phyloP scores from a whole-genome alignment of 2,329 filamentous ascomycete genomes.

The Scedosporium boydii region DNA sequence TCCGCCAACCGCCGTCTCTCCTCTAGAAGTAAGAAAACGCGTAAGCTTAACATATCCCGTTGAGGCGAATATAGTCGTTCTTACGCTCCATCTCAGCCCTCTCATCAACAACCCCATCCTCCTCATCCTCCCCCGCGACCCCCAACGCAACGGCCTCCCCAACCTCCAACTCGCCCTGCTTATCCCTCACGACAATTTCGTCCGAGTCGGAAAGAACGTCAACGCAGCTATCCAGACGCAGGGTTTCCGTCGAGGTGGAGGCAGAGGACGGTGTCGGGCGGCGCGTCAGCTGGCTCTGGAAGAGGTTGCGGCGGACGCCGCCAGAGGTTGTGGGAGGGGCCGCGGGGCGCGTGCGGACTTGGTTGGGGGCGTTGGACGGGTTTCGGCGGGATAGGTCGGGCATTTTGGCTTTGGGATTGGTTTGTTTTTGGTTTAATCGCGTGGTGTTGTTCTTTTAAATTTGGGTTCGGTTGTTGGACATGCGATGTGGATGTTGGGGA shows the following conservation, averaged over 20 bases:
- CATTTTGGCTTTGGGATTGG: not conserved
- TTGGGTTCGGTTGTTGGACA: not conserved
- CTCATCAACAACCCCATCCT: slow-evolving; percentile 46
- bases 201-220: slow-evolving; percentile 30
- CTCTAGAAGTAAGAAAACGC: slow-evolving; percentile 18
- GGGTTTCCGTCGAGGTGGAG: slow-evolving; percentile 28
- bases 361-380: not conserved
- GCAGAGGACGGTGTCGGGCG: slow-evolving; percentile 37
- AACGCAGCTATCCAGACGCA: slow-evolving; percentile 32
- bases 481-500: not conserved
- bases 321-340: not conserved
- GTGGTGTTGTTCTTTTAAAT: not conserved
- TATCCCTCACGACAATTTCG: slow-evolving; percentile 54
- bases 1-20: slow-evolving; percentile 52
- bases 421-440: not conserved
- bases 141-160: slow-evolving; percentile 42
- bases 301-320: slow-evolving; percentile 45
- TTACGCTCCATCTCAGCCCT: slow-evolving; percentile 46
- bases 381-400: not conserved
- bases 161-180: slow-evolving; percentile 53
- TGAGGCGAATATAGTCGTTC: slow-evolving; percentile 13
- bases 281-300: slow-evolving; percentile 49
- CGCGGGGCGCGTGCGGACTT: slow-evolving; percentile 4
- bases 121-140: slow-evolving; percentile 34
- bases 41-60: too few species aligned